phyloP scores from a whole-genome alignment of 2,329 filamentous ascomycete species.

The Fusarium duplospermum region DNA sequence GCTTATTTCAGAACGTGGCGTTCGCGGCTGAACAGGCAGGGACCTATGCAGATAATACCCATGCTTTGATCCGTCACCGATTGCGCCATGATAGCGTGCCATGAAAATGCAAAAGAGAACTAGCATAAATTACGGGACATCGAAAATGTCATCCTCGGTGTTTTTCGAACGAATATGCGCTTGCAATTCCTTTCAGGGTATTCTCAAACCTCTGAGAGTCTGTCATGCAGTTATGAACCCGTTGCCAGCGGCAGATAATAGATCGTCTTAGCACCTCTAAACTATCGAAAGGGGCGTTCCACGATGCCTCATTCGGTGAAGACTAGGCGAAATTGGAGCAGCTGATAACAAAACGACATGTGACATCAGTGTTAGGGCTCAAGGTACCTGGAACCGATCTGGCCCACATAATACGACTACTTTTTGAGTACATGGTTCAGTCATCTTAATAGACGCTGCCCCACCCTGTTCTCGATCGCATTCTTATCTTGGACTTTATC shows the following conservation, averaged over 20 bases:
- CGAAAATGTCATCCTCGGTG: neutral
- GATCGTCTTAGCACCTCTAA: neutral
- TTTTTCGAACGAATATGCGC: neutral
- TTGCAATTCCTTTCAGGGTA: neutral
- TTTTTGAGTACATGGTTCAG: neutral
- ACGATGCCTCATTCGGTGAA: neutral
- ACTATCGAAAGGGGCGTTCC: neutral
- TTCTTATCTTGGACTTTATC: neutral
- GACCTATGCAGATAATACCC: neutral
- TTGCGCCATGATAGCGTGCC: neutral
- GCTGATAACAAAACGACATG: neutral
- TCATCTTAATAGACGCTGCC: neutral
- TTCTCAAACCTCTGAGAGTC: neutral
- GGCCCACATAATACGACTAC: accelerated
- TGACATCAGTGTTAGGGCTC: neutral
- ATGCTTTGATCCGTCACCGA: neutral
- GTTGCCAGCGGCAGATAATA: neutral
- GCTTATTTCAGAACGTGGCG: neutral
- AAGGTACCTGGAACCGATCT: neutral
- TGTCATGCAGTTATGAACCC: neutral
- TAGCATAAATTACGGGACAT: neutral
- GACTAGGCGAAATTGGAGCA: neutral
- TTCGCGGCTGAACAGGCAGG: neutral
- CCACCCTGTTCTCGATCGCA: neutral
- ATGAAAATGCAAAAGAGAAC: neutral